Conservation (phyloP, 2,329 filamentous ascomycete genomes). For the Rasamsonia emersonii region DNA sequence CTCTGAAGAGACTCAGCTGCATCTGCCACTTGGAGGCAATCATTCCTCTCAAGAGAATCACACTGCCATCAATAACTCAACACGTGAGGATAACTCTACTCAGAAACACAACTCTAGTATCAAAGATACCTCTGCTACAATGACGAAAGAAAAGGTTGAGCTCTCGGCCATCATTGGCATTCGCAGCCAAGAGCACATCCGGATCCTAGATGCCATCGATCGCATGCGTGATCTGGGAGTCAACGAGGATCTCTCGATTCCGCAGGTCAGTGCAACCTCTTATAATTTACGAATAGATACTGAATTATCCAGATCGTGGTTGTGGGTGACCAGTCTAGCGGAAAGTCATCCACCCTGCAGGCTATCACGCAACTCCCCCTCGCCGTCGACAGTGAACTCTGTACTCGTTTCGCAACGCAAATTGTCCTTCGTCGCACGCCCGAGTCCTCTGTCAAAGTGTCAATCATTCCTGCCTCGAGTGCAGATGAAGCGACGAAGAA, state of each 20-base stretch:
- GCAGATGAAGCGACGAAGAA: slow-evolving; percentile 8
- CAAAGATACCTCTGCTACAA: not conserved
- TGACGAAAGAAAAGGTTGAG: not conserved
- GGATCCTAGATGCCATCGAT: slow-evolving; percentile 16
- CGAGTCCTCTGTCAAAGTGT: slow-evolving; percentile 15
- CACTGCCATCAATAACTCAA: too few relatives aligned
- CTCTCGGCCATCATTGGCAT: slow-evolving; percentile 15
- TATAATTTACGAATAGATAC: not conserved
- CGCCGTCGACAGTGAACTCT: slow-evolving; percentile 20
- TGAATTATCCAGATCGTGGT: slow-evolving; percentile 19
- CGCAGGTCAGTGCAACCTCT: slow-evolving; percentile 15
- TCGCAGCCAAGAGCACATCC: slow-evolving; percentile 13
- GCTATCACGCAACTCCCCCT: slow-evolving; percentile 22
- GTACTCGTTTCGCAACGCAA: slow-evolving; percentile 25
- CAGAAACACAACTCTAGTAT: too few relatives aligned
- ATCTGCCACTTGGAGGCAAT: too few relatives aligned
- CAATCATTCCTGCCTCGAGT: slow-evolving; percentile 25
- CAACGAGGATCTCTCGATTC: slow-evolving; percentile 20
- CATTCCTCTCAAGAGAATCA: too few relatives aligned
- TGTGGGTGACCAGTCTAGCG: slow-evolving; percentile 26
- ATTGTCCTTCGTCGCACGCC: slow-evolving; percentile 19
- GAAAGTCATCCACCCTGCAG: slow-evolving; percentile 25
- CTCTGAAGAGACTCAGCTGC: too few relatives aligned
- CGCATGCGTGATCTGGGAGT: slow-evolving; percentile 20
- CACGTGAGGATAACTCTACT: too few relatives aligned